A percentile compares a stretch with the other conserved stretches of the same genome.
Conservation (phyloP, 2,329 filamentous ascomycete genomes). For the Cladophialophora bantiana region DNA sequence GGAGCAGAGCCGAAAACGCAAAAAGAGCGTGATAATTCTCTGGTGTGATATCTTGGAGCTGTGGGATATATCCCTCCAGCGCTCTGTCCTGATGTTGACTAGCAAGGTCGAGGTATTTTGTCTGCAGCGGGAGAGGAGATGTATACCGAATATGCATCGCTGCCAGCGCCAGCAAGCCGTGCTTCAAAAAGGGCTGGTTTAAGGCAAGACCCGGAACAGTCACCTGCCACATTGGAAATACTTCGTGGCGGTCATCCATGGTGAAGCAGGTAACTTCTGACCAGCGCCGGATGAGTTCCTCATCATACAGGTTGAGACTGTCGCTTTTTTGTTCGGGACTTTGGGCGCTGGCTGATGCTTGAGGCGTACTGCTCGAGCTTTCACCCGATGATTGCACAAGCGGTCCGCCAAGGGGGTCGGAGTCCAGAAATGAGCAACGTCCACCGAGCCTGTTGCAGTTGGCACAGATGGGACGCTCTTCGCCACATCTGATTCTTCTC, state of each 20-base stretch:
- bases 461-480: constrained; percentile 22
- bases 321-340: background rate
- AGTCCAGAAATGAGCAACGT: constrained; percentile 14
- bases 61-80: constrained; percentile 22
- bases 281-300: constrained; percentile 52
- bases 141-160: constrained; percentile 45
- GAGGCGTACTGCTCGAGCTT: constrained; percentile 12
- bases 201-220: constrained; percentile 48
- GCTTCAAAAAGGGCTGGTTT: constrained; percentile 49
- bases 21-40: constrained; percentile 27
- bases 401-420: constrained; percentile 7
- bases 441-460: constrained; percentile 26
- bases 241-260: constrained; percentile 15
- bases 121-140: background rate
- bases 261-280: constrained; percentile 46
- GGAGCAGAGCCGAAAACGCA: constrained; percentile 24
- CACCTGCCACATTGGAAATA: constrained; percentile 47
- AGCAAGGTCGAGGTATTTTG: constrained; percentile 30
- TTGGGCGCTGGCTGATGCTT: background rate
- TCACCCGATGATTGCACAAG: constrained; percentile 8
- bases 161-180: constrained; percentile 49
- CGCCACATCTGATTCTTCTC: constrained; percentile 15
- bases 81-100: constrained; percentile 29
- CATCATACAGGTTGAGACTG: constrained; percentile 7
- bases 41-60: constrained; percentile 21